Conservation (phyloP, 2,329 filamentous ascomycete genomes). For the Intubia oerlemansii region DNA sequence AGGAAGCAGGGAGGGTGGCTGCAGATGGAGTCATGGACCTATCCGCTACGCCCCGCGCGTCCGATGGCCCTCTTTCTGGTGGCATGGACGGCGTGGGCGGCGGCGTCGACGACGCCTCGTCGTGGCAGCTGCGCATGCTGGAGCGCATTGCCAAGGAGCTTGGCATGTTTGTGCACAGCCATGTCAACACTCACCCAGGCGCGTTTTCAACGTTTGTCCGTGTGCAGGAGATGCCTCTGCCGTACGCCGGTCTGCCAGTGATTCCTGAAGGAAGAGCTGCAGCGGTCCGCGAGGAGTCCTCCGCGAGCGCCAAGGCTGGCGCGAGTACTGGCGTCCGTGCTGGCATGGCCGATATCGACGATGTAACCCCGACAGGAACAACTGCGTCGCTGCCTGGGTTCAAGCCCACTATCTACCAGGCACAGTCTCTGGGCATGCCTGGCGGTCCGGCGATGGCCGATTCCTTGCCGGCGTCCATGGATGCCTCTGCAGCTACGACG, state of each 20-base stretch:
- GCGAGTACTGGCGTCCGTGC: constrained; percentile 1
- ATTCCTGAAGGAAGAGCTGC: no score
- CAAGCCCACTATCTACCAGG: constrained; percentile 22
- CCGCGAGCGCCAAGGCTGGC: no score
- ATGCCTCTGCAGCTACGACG: constrained; percentile 2
- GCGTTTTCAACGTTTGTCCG: constrained; percentile 68
- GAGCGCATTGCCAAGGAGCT: constrained; percentile 75
- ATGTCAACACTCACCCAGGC: constrained; percentile 60
- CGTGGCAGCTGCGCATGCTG: constrained; percentile 59
- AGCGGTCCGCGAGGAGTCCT: no score
- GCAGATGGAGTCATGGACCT: constrained; percentile 13
- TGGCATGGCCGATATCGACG: no score
- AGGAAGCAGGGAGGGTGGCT: not conserved
- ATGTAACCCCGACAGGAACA: constrained; percentile 6
- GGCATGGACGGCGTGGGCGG: constrained; percentile 4
- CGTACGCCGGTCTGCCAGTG: constrained; percentile 59
- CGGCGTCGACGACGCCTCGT: constrained; percentile 12
- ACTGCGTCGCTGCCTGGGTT: constrained; percentile 22
- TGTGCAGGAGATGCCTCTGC: constrained; percentile 40
- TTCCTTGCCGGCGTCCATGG: constrained; percentile 12
- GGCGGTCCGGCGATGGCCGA: no score
- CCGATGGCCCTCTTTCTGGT: constrained; percentile 9
- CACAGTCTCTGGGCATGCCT: no score
- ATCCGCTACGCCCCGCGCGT: constrained; percentile 24
- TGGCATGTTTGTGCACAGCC: constrained; percentile 60